Evolutionary conservation across 306 rosid genomes (phyloP).

Genomic region (Comarum palustre): DNA sequence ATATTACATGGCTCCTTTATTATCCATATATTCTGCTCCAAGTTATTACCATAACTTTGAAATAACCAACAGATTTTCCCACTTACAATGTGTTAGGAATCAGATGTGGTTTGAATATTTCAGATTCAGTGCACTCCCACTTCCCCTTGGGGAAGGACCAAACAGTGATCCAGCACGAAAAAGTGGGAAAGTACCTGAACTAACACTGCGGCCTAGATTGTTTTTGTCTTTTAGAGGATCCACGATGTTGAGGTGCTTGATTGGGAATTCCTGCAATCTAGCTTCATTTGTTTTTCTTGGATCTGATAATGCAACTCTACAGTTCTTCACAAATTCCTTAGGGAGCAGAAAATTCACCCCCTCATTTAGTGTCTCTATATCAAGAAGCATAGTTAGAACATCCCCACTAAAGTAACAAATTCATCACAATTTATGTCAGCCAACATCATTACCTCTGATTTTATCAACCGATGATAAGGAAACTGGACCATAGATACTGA

Average conservation of each 20-base stretch:
- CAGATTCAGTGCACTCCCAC: conserved; percentile 9
- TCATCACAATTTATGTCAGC: conserved; percentile 6
- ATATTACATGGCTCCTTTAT: not conserved
- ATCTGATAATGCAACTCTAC: conserved; percentile 44
- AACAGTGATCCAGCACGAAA: conserved; percentile 20
- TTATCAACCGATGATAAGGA: conserved; percentile 49
- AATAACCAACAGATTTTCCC: not conserved
- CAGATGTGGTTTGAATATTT: not conserved
- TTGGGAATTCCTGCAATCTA: conserved; percentile 36
- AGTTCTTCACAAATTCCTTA: conserved; percentile 47
- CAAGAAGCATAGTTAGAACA: conserved; percentile 23
- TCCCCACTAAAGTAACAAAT: conserved; percentile 20
- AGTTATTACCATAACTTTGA: not conserved
- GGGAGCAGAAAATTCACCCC: conserved; percentile 38
- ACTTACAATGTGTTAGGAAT: conserved; percentile 4
- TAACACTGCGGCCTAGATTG: conserved; percentile 69
- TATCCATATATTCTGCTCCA: not conserved
- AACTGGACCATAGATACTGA: conserved; percentile 52
- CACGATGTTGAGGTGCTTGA: conserved; percentile 53
- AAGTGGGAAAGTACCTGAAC: conserved; percentile 37
- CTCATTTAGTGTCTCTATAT: conserved; percentile 36
- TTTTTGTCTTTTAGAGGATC: conserved; percentile 65
- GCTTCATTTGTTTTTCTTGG: conserved; percentile 26
- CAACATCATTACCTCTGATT: conserved; percentile 41
- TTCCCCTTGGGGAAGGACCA: not conserved